Evolutionary conservation across 495 filamentous ascomycete species (phyloP), one percentile per base, ranked within the genome.

Genomic region (Xylaria intraflava): DNA sequence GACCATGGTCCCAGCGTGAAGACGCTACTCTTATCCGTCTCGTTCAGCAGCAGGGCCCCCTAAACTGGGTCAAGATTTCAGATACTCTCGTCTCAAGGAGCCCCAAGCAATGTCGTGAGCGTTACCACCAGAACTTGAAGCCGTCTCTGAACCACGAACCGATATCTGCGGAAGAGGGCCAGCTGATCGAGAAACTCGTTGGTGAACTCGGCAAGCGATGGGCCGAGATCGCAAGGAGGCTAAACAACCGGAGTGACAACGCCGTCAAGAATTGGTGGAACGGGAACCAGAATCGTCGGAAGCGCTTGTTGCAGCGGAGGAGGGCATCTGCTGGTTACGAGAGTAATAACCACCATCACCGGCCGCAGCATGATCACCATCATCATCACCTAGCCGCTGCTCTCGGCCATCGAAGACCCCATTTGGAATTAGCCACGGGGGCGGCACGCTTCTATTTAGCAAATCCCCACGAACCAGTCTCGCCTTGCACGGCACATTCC

Each of bases 201-300:
- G 70, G 67, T 22, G 83, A 90, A 56, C 86, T 88, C 76, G 93
- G 93, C 43, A 94, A 89, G 72, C 78, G 86, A 23, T 98, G 93
- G 93, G 93, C 93, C 2, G 89, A 96, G 60, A 97, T 98, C 59
- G 91, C 93, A 23, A 80, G 93, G 61, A 75, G 80, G 16, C 80
- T 98, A 20, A 80, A 85, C 16, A 92, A 91, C 56, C 83, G 93
- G 60, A 95, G 90, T 72, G 93, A 98, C 76, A 98, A 98, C 65
- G 88, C 89, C 29, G 90, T 98, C 46, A 98, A 98, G 81, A 98
- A 98, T 72, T 97, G 90, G 89, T 96, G 89, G 89, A 97, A 98
- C 69, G 92, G 93, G 30, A 88, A 87, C 64, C 85, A 89, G 83
- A 96, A 96, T 72, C 82, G 91, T 60, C 70, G 79, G 57, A 70